Evolutionary conservation across 2,329 filamentous ascomycete species (phyloP), one percentile per base, ranked within the genome.

Genomic region (Colletotrichum echinochloae): DNA sequence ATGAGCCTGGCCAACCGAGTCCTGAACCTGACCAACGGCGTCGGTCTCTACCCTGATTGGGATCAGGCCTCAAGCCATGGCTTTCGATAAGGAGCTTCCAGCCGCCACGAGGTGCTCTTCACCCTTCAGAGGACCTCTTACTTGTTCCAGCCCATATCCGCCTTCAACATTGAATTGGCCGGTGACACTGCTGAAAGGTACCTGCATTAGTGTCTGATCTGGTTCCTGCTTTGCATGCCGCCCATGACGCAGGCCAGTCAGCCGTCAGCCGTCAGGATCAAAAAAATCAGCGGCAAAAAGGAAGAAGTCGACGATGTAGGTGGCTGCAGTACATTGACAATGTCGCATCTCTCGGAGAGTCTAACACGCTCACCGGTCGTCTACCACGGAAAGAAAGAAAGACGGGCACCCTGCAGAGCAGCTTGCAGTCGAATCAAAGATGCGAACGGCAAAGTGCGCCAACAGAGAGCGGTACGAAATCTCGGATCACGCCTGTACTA

Each of bases 131-230:
- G 23, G 62, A 62, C 52, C 35, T 46, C 26, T 46, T 39, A 55
- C 54, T 60, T 51, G 37, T 26, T 28, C 33, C n/a, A 57, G 57
- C 35, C 51, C n/a, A 61, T 51, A n/a, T 39, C 35, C 51, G 56
- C 63, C 56, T 44, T 33, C 23, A 37, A 55, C 16, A 54, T n/a
- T 57, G 57, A 46, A 41, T 60, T 57, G n/a, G 20, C 48, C 46
- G 44, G 48, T 52, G 52, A 46, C 57, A 30, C 39, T 37, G 44
- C 46, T 67, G 59, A 52, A 33, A 51, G 51, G 67, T 70, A 61
- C 67, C 67, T 70, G 67, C 67, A 59, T 67, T 70, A 67, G 67
- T 57, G 64, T 46, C 35, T 41, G 18, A 26, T 44, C 7, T 33
- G 26, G 60, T 44, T 33, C 26, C 35, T 54, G 68, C 39, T 46